Conservation (phyloP, 768 basidiomycete species). For the Cyclocybe aegerita region DNA sequence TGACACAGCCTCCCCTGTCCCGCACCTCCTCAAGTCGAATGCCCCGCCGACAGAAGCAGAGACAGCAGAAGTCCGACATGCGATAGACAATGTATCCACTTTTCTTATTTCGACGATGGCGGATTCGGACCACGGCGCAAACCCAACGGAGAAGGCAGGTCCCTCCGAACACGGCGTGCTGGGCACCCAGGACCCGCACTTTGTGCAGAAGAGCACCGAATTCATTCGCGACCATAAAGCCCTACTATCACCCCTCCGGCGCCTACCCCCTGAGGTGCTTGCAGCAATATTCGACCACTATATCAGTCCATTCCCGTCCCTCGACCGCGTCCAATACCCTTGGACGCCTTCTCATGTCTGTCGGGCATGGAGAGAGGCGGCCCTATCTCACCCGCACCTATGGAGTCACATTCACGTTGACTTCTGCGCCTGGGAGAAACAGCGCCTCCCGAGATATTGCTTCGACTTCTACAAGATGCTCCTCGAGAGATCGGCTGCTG, state of each 20-base stretch:
- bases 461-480: slow-evolving; percentile 4
- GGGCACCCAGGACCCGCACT: too few species aligned
- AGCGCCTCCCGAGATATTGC: slow-evolving; percentile 6
- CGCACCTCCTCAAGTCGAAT: slow-evolving; percentile 10
- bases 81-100: slow-evolving; percentile 7
- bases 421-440: slow-evolving; percentile 4
- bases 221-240: slow-evolving; percentile 8
- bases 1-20: slow-evolving; percentile 4
- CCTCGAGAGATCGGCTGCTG: slow-evolving; percentile 5
- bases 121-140: background rate
- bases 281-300: slow-evolving; percentile 5
- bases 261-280: slow-evolving; percentile 7
- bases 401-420: slow-evolving; percentile 11
- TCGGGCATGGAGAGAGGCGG: slow-evolving; percentile 7
- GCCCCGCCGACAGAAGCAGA: slow-evolving; percentile 9
- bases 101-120: background rate
- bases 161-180: background rate
- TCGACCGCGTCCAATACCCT: slow-evolving; percentile 1
- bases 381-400: slow-evolving; percentile 10
- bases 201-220: background rate
- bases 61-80: slow-evolving; percentile 1
- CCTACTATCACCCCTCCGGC: slow-evolving; percentile 6
- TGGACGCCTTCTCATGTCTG: slow-evolving; percentile 10
- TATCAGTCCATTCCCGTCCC: slow-evolving; percentile 4
- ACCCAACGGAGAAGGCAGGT: background rate